These are phyloP conservation scores for Daldinia loculata DNA, from an alignment of 495 filamentous ascomycete species.

Conservation along the genomic window DNA sequence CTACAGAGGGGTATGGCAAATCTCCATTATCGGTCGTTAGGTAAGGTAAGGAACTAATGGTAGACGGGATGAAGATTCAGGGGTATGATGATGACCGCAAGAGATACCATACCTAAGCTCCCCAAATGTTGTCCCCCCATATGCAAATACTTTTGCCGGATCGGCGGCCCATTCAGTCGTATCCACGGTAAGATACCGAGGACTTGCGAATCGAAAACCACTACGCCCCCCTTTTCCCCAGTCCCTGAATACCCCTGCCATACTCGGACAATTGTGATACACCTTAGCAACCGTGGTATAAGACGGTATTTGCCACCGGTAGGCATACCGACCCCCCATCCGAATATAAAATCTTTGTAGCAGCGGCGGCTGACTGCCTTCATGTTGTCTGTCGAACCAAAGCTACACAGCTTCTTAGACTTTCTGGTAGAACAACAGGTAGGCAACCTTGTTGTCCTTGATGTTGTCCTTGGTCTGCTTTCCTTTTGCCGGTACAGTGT, in stretches of 20 bases:
- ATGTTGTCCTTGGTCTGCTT: constrained; percentile 75
- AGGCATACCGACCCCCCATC: constrained; percentile 21
- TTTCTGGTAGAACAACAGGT: constrained; percentile 92
- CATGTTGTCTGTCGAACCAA: neutral
- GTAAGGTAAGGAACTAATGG: constrained; percentile 8
- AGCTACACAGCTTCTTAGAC: constrained; percentile 55
- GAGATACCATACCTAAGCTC: constrained; percentile 26
- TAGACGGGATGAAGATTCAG: constrained; percentile 15
- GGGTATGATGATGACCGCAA: constrained; percentile 16
- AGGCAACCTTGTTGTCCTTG: constrained; percentile 95
- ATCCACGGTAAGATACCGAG: constrained; percentile 14
- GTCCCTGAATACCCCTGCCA: constrained; percentile 18
- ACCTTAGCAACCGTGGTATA: constrained; percentile 23
- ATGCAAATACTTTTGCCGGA: constrained; percentile 16
- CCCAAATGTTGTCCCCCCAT: constrained; percentile 8
- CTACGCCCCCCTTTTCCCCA: constrained; percentile 25
- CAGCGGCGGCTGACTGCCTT: neutral
- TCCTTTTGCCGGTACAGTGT: constrained; percentile 51
- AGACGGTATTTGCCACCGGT: constrained; percentile 15
- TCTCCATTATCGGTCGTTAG: constrained; percentile 22
- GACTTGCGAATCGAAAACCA: constrained; percentile 27
- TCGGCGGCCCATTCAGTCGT: constrained; percentile 16
- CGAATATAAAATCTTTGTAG: constrained; percentile 13
- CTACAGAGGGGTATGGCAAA: constrained; percentile 25
- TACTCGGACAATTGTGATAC: constrained; percentile 21